These are phyloP conservation scores for Corylus avellana DNA, from an alignment of 306 rosid species.

Conservation along the genomic window DNA sequence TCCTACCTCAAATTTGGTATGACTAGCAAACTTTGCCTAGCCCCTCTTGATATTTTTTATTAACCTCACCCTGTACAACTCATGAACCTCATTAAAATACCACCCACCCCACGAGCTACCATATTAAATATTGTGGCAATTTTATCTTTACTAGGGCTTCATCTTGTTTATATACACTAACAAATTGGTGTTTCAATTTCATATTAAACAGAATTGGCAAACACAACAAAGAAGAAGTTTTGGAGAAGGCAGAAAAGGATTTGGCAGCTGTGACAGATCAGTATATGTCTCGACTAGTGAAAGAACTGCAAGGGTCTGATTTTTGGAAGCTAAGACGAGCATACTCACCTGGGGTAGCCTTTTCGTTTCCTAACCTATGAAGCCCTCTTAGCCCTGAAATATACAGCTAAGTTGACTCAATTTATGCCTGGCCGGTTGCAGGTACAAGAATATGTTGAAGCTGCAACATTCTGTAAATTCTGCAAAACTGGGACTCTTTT, in stretches of 20 bases:
- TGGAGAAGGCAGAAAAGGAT: conserved; percentile 91
- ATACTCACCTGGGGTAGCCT: conserved; percentile 88
- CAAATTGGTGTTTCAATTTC: conserved; percentile 7
- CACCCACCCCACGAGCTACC: no score
- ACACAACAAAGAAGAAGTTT: conserved; percentile 72
- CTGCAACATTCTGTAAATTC: conserved; percentile 87
- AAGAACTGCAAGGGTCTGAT: conserved; percentile 85
- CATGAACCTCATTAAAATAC: no score
- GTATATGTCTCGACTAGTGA: conserved; percentile 58
- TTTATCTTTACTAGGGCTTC: neutral
- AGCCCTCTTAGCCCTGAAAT: neutral
- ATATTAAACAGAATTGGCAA: conserved; percentile 66
- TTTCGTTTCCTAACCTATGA: conserved; percentile 27
- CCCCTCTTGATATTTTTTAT: no score
- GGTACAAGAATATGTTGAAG: conserved; percentile 96
- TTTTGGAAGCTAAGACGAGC: conserved; percentile 99
- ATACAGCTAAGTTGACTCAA: conserved; percentile 22
- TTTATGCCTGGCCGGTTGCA: conserved; percentile 39
- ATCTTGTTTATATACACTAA: neutral
- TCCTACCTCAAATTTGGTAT: no score
- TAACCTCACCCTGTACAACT: no score
- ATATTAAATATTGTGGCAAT: neutral
- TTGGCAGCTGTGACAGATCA: conserved; percentile 67
- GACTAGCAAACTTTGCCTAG: no score
- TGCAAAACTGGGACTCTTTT: conserved; percentile 85